Evolutionary conservation across 768 basidiomycete genomes (phyloP).

Genomic region (Leccinum rimulosum): DNA sequence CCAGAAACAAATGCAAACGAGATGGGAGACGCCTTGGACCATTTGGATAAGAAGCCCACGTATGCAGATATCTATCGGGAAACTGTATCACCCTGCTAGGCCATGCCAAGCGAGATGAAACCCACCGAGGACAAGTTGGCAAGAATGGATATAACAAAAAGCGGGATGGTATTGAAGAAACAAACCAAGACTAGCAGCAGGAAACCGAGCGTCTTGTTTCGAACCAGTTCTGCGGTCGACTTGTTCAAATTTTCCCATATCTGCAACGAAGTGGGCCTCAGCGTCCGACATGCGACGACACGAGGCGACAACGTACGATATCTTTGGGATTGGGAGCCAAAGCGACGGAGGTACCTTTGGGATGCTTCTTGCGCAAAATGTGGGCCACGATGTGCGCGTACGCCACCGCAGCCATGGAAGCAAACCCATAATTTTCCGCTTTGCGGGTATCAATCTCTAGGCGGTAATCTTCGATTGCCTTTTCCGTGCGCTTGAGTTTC

Average conservation of each 20-base stretch:
- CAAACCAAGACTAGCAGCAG: conserved; percentile 73
- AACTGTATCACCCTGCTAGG: conserved; percentile 1
- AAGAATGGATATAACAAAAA: conserved; percentile 85
- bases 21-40: conserved; percentile 59
- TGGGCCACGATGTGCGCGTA: conserved; percentile 86
- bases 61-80: conserved; percentile 42
- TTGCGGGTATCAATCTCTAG: conserved; percentile 67
- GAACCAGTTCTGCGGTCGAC: conserved; percentile 59
- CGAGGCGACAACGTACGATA: conserved; percentile 45
- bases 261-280: conserved; percentile 34
- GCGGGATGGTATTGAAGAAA: conserved; percentile 92
- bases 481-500: conserved; percentile 61
- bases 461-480: conserved; percentile 71
- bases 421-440: conserved; percentile 90
- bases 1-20: conserved; percentile 87
- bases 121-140: conserved; percentile 85
- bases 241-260: conserved; percentile 91
- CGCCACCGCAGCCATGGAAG: conserved; percentile 83
- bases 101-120: conserved; percentile 1
- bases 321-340: conserved; percentile 90
- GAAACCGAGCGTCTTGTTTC: conserved; percentile 76
- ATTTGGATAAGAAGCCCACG: conserved; percentile 71
- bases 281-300: neutral
- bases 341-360: conserved; percentile 67
- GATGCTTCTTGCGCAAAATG: conserved; percentile 61